Conservation (phyloP, 176 grass and related monocot species). For the Guadua angustifolia region DNA sequence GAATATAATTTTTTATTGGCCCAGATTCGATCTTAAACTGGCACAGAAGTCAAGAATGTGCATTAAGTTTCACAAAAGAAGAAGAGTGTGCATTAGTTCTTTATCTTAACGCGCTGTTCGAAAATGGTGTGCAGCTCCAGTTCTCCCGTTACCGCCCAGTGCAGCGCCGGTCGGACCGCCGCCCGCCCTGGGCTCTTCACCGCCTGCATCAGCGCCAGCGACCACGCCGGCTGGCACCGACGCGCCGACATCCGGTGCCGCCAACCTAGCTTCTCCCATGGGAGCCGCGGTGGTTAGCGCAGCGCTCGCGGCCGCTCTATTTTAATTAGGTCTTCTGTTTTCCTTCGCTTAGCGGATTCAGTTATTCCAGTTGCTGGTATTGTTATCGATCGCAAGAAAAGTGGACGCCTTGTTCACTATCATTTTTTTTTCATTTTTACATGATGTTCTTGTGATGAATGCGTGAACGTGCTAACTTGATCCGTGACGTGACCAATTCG, state of each 20-base stretch:
- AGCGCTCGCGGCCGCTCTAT: conserved; percentile 16
- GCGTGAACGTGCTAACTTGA: background rate
- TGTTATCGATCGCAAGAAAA: background rate
- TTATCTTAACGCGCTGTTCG: background rate
- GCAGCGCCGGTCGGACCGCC: background rate
- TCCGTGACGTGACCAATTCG: conserved; percentile 39
- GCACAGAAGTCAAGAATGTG: background rate
- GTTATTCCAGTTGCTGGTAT: no score
- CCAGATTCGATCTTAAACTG: background rate
- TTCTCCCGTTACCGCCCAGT: background rate
- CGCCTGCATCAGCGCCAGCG: background rate
- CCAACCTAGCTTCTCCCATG: background rate
- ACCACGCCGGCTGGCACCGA: background rate
- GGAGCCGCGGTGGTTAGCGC: background rate
- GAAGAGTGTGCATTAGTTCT: background rate
- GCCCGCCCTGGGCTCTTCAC: background rate
- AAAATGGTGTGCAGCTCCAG: conserved; percentile 30
- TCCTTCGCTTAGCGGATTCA: background rate
- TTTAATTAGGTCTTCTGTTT: background rate
- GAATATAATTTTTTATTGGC: no score
- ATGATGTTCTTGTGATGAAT: background rate
- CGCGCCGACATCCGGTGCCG: background rate
- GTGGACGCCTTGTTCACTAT: background rate
- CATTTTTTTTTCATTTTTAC: background rate
- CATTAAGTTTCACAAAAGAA: background rate